These are phyloP conservation scores for Apiotrichum montevideense DNA, from an alignment of 1,284 basidiomycete genomes.

Conservation along the genomic window DNA sequence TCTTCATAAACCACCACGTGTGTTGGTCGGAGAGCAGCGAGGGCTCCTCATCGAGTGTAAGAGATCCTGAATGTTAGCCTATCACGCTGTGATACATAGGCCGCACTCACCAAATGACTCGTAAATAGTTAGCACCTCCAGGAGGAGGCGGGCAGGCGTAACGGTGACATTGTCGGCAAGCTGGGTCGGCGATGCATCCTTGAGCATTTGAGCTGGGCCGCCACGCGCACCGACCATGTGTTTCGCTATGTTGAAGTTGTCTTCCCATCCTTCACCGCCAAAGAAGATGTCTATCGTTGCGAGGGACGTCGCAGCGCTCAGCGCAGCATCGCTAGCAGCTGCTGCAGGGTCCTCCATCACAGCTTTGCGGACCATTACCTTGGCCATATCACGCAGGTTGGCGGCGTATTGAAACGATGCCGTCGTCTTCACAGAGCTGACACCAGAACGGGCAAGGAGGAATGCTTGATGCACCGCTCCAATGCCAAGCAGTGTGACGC, in stretches of 20 bases:
- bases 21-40: conserved; percentile 45
- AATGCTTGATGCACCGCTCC: conserved; percentile 49
- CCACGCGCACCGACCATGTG: conserved; percentile 47
- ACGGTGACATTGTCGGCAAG: conserved; percentile 45
- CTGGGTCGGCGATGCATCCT: conserved; percentile 26
- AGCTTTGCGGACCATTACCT: conserved; percentile 35
- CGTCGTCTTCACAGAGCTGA: conserved; percentile 32
- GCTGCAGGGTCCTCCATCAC: conserved; percentile 14
- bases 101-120: conserved; percentile 48
- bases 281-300: conserved; percentile 51
- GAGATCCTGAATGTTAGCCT: conserved; percentile 35
- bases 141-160: conserved; percentile 46
- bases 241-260: conserved; percentile 50
- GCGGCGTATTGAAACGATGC: conserved; percentile 35
- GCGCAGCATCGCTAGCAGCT: conserved; percentile 45
- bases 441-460: conserved; percentile 40
- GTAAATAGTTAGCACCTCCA: conserved; percentile 52
- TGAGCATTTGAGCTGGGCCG: conserved; percentile 45
- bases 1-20: conserved; percentile 48
- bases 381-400: conserved; percentile 35
- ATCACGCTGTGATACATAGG: background rate
- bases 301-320: conserved; percentile 48
- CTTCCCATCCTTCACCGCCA: conserved; percentile 48
- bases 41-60: conserved; percentile 49
- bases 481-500: conserved; percentile 46